A percentile compares a stretch with the other conserved stretches of the same genome.
phyloP scores from a whole-genome alignment of 1,139 yeast genomes.

The Protomyces gravidus region DNA sequence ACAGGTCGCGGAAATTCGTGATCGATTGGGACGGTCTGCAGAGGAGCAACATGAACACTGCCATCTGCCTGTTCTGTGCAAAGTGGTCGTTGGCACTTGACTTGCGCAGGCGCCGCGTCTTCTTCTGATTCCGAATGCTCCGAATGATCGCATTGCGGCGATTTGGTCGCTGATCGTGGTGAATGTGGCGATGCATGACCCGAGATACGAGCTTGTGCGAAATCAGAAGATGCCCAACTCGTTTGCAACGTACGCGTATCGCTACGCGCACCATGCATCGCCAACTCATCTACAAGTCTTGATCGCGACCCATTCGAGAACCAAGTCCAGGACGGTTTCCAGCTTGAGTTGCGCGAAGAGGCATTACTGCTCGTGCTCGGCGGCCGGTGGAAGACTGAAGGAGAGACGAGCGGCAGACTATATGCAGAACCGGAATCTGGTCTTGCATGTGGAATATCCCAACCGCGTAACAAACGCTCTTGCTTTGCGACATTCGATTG shows the following conservation, averaged over 20 bases:
- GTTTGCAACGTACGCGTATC: constrained; percentile 18
- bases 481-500: constrained; percentile 17
- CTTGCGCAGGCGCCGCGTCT: neutral
- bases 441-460: constrained; percentile 23
- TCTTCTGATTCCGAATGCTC: neutral
- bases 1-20: neutral
- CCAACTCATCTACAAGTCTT: neutral
- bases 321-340: constrained; percentile 29
- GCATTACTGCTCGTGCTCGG: constrained; percentile 17
- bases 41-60: constrained; percentile 10
- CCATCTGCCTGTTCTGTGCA: constrained; percentile 5
- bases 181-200: neutral
- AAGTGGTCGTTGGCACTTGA: neutral
- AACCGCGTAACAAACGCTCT: constrained; percentile 2
- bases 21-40: constrained; percentile 6
- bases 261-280: constrained; percentile 6
- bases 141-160: neutral
- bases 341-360: constrained; percentile 20
- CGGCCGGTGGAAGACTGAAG: constrained; percentile 18
- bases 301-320: constrained; percentile 21
- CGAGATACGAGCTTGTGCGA: constrained; percentile 2
- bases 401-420: constrained; percentile 11
- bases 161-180: neutral
- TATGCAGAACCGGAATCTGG: constrained; percentile 3
- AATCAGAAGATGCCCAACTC: constrained; percentile 18